Percentiles rank a stretch among this genome's conserved stretches.
phyloP scores from a whole-genome alignment of 768 basidiomycete genomes.

The Suillus tomentosus region DNA sequence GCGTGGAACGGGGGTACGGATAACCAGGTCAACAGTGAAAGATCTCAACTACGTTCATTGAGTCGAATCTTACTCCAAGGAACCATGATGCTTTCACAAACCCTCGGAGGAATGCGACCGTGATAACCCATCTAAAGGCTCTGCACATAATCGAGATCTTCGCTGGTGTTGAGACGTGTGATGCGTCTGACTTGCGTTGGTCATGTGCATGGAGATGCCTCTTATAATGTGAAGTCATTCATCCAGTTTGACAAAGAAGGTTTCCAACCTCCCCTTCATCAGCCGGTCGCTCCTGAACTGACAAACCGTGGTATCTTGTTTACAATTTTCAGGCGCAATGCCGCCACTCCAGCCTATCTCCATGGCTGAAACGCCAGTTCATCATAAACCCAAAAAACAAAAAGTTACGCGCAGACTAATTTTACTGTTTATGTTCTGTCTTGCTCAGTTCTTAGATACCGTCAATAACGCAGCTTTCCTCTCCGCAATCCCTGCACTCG shows the following conservation, averaged over 20 bases:
- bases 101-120: background rate
- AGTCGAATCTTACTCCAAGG: background rate
- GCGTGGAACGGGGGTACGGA: background rate
- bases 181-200: background rate
- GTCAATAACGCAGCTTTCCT: conserved; percentile 46
- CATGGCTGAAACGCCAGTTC: conserved; percentile 5
- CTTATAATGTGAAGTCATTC: conserved; percentile 5
- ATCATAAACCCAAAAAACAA: conserved; percentile 11
- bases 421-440: conserved; percentile 41
- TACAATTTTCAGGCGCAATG: conserved; percentile 16
- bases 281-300: background rate
- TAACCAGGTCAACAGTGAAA: background rate
- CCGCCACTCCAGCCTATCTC: conserved; percentile 2
- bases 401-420: conserved; percentile 28
- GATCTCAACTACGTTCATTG: background rate
- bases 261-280: background rate
- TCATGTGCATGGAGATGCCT: background rate
- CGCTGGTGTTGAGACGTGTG: background rate
- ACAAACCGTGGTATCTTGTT: background rate
- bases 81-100: background rate
- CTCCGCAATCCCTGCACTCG: conserved; percentile 40
- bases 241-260: background rate
- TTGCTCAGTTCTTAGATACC: conserved; percentile 45
- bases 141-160: conserved; percentile 1
- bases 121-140: background rate